phyloP scores from a whole-genome alignment of 768 basidiomycete genomes.

The Mrakia blollopis region DNA sequence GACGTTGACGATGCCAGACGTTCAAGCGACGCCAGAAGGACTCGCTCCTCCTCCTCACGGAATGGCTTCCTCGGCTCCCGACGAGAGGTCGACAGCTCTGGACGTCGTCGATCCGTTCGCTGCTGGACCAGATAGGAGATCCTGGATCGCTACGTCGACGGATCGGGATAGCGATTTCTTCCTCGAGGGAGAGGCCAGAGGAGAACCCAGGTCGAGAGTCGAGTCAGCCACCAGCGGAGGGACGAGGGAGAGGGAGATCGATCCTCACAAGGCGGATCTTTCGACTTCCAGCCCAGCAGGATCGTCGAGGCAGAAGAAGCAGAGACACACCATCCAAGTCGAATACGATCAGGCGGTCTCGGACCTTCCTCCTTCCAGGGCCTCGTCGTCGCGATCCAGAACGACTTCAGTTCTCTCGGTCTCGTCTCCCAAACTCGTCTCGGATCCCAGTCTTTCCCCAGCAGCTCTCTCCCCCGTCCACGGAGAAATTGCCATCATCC shows the following conservation, averaged over 20 bases:
- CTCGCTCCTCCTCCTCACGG: conserved; percentile 3
- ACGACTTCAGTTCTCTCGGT: conserved; percentile 22
- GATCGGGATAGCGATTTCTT: conserved; percentile 25
- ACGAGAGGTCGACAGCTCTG: background rate
- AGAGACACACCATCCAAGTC: conserved; percentile 82
- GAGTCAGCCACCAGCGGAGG: conserved; percentile 2
- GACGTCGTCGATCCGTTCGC: conserved; percentile 19
- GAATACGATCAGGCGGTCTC: conserved; percentile 63
- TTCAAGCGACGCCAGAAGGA: background rate
- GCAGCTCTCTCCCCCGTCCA: conserved; percentile 20
- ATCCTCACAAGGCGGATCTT: conserved; percentile 28
- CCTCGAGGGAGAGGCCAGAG: conserved; percentile 23
- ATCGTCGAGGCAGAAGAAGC: conserved; percentile 50
- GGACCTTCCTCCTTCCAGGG: background rate
- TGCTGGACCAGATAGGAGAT: background rate
- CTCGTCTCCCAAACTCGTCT: conserved; percentile 16
- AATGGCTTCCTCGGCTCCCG: conserved; percentile 11
- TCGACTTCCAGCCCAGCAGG: conserved; percentile 4
- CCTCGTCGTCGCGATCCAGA: conserved; percentile 6
- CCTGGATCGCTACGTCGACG: conserved; percentile 8
- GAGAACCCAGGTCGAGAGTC: conserved; percentile 31
- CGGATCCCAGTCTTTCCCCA: conserved; percentile 19
- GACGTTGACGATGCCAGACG: conserved; percentile 22
- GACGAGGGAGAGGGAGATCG: conserved; percentile 1
- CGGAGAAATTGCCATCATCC: conserved; percentile 22